A percentile compares a stretch with the other conserved stretches of the same genome.
These are phyloP conservation scores for Ceratobasidium sp. DNA, from an alignment of 1,284 basidiomycete genomes.

Conservation along the genomic window DNA sequence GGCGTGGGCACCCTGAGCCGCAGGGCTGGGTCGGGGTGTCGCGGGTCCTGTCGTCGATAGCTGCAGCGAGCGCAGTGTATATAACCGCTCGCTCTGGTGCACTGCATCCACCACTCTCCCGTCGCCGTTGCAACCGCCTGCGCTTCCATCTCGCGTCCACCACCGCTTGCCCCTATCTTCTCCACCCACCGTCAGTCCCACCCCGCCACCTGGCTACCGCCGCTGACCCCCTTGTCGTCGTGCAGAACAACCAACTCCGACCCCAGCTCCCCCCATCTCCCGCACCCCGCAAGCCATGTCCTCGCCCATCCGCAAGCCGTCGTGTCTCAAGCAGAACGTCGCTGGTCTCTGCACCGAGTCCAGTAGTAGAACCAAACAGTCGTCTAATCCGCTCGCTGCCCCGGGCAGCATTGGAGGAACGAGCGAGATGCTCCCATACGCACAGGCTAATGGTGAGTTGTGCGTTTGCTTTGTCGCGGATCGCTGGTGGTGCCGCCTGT, in stretches of 20 bases:
- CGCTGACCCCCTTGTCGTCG: neutral
- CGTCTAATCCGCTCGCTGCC: slow-evolving; percentile 3
- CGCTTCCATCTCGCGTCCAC: neutral
- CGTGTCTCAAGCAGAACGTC: slow-evolving; percentile 21
- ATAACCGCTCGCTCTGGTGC: slow-evolving; percentile 10
- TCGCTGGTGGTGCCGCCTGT: neutral
- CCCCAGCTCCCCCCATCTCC: neutral
- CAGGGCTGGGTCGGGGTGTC: too few species aligned
- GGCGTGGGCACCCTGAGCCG: neutral
- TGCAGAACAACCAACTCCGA: neutral
- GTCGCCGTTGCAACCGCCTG: neutral
- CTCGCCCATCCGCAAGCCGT: slow-evolving; percentile 23
- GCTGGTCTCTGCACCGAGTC: neutral
- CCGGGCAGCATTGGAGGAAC: slow-evolving; percentile 28
- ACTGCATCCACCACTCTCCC: neutral
- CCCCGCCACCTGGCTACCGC: neutral
- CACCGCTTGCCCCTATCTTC: neutral
- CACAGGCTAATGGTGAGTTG: slow-evolving; percentile 28
- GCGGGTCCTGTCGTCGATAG: neutral
- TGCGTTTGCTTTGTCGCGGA: neutral
- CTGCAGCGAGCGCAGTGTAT: neutral
- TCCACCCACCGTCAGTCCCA: neutral
- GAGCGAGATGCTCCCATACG: slow-evolving; percentile 34
- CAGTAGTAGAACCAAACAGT: neutral
- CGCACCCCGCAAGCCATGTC: slow-evolving; percentile 1